phyloP scores from a whole-genome alignment of 148 eudicot species.

The Beta vulgaris region DNA sequence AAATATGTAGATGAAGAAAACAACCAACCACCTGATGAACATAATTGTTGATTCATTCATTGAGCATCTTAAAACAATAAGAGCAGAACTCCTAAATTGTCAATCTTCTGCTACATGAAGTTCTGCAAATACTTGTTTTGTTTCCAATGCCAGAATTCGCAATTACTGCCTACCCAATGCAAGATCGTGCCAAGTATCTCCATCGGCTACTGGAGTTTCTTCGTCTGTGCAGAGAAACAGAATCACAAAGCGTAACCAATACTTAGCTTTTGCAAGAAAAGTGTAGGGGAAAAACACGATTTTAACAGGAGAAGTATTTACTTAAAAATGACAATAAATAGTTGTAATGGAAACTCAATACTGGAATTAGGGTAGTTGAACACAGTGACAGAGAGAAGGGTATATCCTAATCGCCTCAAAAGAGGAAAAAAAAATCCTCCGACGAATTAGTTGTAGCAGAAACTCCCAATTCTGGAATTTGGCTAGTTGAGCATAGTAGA shows the following conservation, averaged over 20 bases:
- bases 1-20: background rate
- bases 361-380: no score
- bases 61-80: background rate
- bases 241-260: background rate
- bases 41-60: background rate
- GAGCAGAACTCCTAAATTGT: background rate
- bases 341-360: no score
- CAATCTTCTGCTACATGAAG: background rate
- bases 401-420: no score
- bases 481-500: background rate
- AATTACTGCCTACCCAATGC: conserved; percentile 34
- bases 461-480: background rate
- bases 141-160: background rate
- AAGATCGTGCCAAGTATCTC: conserved; percentile 77
- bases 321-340: no score
- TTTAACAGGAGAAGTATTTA: background rate
- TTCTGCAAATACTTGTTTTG: background rate
- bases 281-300: background rate
- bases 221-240: conserved; percentile 38
- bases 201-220: conserved; percentile 47
- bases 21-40: background rate
- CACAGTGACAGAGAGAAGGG: no score
- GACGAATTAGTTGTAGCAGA: background rate
- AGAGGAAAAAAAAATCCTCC: no score
- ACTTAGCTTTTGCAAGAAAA: conserved; percentile 10